These are phyloP conservation scores for Paxillus involutus DNA, from an alignment of 768 basidiomycete species.

Conservation along the genomic window DNA sequence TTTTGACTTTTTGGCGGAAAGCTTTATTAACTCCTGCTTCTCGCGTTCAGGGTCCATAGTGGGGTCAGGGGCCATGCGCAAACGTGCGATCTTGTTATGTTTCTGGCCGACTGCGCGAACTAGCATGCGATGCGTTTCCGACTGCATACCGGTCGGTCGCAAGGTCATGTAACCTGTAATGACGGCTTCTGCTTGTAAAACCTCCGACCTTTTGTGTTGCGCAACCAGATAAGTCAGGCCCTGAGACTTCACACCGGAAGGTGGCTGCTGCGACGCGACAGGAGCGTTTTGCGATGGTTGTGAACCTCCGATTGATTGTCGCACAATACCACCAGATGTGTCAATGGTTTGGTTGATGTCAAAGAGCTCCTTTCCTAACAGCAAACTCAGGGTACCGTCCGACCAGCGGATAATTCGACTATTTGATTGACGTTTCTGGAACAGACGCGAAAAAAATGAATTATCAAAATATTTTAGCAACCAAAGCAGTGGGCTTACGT, in stretches of 20 bases:
- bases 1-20: constrained; percentile 63
- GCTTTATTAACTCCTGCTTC: constrained; percentile 64
- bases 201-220: constrained; percentile 81
- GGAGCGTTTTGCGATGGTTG: constrained; percentile 41
- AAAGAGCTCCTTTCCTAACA: constrained; percentile 91
- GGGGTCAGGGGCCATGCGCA: constrained; percentile 80
- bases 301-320: constrained; percentile 54
- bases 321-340: constrained; percentile 65
- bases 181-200: constrained; percentile 83
- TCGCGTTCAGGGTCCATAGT: constrained; percentile 75
- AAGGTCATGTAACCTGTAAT: constrained; percentile 83
- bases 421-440: constrained; percentile 83
- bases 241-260: constrained; percentile 49
- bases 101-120: constrained; percentile 85
- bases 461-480: not conserved
- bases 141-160: constrained; percentile 87
- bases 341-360: constrained; percentile 83
- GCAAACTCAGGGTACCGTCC: constrained; percentile 87
- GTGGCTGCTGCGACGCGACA: constrained; percentile 38
- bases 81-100: constrained; percentile 76
- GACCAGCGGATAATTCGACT: constrained; percentile 93
- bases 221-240: constrained; percentile 89
- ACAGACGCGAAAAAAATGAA: constrained; percentile 5
- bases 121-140: constrained; percentile 85
- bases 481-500: constrained; percentile 53